phyloP scores from a whole-genome alignment of 2,329 filamentous ascomycete genomes.

The Penicillium sp. region DNA sequence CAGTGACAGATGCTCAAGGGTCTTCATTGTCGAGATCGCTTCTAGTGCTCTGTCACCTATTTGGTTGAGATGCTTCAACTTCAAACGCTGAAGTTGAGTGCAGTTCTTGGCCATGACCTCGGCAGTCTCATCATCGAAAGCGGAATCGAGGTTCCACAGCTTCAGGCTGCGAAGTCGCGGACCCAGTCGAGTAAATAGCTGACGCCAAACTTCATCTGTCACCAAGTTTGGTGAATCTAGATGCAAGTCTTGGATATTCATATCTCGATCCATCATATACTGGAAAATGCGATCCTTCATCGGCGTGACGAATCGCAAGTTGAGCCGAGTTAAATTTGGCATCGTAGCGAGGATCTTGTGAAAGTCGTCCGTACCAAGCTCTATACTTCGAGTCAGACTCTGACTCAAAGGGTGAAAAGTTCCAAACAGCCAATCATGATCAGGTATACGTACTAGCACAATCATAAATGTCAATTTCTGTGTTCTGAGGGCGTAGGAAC shows the following conservation, averaged over 20 bases:
- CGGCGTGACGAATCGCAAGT: conserved; percentile 83
- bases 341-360: conserved; percentile 78
- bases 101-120: conserved; percentile 65
- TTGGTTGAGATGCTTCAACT: conserved; percentile 78
- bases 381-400: conserved; percentile 47
- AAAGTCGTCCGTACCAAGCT: conserved; percentile 75
- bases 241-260: conserved; percentile 71
- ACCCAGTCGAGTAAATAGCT: conserved; percentile 69
- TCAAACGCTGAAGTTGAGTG: conserved; percentile 72
- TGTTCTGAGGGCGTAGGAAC: conserved; percentile 57
- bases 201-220: conserved; percentile 73
- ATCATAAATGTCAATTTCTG: conserved; percentile 63
- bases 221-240: conserved; percentile 85
- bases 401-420: not conserved
- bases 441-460: conserved; percentile 54
- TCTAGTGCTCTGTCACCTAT: conserved; percentile 68
- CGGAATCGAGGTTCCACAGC: conserved; percentile 80
- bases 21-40: conserved; percentile 63
- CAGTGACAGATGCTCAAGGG: conserved; percentile 75
- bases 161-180: conserved; percentile 68
- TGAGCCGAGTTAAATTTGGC: conserved; percentile 69
- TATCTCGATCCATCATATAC: conserved; percentile 74
- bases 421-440: not conserved
- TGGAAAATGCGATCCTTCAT: conserved; percentile 84
- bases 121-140: conserved; percentile 74